Evolutionary conservation across 176 grass and related monocot species (phyloP).

Genomic region (Phyllostachys edulis): DNA sequence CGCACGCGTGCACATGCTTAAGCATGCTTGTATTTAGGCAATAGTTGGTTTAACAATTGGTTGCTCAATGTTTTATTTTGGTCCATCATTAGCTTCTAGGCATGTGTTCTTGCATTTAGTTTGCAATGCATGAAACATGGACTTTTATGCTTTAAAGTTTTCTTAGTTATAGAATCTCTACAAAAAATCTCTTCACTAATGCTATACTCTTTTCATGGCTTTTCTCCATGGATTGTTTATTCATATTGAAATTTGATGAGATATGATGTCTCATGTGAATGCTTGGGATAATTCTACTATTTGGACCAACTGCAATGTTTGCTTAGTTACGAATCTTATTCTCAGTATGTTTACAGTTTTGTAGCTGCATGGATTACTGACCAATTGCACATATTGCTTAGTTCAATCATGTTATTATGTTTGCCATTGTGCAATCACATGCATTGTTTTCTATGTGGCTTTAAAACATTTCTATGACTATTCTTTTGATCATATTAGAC

Average conservation of each 20-base stretch:
- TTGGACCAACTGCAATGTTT: neutral
- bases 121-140: neutral
- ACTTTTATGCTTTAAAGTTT: neutral
- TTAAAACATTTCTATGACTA: neutral
- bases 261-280: neutral
- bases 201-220: neutral
- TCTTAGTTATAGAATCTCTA: neutral
- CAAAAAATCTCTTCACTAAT: conserved; percentile 5
- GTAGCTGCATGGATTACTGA: neutral
- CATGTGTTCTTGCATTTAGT: neutral
- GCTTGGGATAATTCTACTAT: conserved; percentile 1
- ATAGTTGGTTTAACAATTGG: neutral
- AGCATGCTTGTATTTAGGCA: conserved; percentile 2
- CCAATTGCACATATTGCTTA: conserved; percentile 9
- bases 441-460: conserved; percentile 4
- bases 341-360: neutral
- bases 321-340: neutral
- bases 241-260: neutral
- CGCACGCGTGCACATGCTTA: too few relatives aligned
- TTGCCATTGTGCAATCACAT: conserved; percentile 9
- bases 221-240: neutral
- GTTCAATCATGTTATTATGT: conserved; percentile 17
- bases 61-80: neutral
- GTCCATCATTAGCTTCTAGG: neutral
- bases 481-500: conserved; percentile 3